Percentiles rank a stretch among this genome's conserved stretches.
Evolutionary conservation across 2,329 filamentous ascomycete species (phyloP).

Genomic region (Blastomyces silverae): DNA sequence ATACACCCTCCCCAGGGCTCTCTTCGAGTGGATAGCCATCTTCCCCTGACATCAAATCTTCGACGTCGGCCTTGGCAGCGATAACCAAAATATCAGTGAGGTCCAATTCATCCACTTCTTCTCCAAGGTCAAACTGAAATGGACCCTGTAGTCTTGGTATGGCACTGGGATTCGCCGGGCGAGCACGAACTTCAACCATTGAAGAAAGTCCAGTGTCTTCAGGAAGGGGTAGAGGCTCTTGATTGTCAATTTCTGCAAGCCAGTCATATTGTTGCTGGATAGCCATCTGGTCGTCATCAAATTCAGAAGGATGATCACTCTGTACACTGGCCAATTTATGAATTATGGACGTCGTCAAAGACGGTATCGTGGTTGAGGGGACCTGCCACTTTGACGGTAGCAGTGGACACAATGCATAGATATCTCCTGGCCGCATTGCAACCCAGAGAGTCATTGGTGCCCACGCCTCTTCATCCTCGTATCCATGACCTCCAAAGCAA

Average conservation of each 20-base stretch:
- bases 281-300: constrained; percentile 40
- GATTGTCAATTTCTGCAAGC: constrained; percentile 51
- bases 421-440: constrained; percentile 87
- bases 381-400: constrained; percentile 81
- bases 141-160: constrained; percentile 58
- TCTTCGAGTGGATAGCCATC: constrained; percentile 37
- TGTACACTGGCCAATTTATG: constrained; percentile 54
- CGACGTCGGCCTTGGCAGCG: constrained; percentile 47
- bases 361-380: constrained; percentile 68
- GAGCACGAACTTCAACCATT: constrained; percentile 49
- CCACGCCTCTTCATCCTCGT: constrained; percentile 62
- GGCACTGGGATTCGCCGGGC: constrained; percentile 49
- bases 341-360: constrained; percentile 74
- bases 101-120: constrained; percentile 48
- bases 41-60: constrained; percentile 48
- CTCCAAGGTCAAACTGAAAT: constrained; percentile 48
- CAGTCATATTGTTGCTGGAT: constrained; percentile 54
- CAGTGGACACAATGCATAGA: constrained; percentile 88
- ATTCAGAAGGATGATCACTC: constrained; percentile 36
- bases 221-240: constrained; percentile 44
- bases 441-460: constrained; percentile 94
- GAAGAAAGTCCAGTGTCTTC: constrained; percentile 34
- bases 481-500: constrained; percentile 69
- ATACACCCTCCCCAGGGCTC: constrained; percentile 44
- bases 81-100: constrained; percentile 56